Evolutionary conservation across 2,329 filamentous ascomycete genomes (phyloP).

Genomic region (Camillea tinctor): DNA sequence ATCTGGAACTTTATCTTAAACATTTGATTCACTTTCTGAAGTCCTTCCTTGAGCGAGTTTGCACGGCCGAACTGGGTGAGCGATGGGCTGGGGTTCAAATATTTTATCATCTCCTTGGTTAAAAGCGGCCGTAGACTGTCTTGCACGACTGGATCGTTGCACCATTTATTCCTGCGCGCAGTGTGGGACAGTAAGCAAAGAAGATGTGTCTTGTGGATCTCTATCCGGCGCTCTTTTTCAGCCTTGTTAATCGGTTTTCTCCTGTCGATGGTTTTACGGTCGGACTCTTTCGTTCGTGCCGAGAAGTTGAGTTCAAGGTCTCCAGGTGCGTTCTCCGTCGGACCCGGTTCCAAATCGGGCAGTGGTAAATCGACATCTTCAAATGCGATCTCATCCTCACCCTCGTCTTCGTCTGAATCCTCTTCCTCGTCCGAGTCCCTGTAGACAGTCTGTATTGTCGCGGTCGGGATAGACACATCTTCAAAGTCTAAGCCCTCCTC

Average conservation of each 20-base stretch:
- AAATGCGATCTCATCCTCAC: constrained; percentile 44
- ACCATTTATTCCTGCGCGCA: constrained; percentile 81
- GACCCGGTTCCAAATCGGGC: constrained; percentile 17
- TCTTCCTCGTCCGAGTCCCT: constrained; percentile 45
- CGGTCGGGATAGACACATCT: constrained; percentile 47
- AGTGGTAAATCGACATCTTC: constrained; percentile 48
- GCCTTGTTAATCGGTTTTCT: constrained; percentile 54
- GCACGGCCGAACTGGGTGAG: constrained; percentile 74
- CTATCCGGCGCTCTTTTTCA: constrained; percentile 58
- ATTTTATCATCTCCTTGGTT: constrained; percentile 61
- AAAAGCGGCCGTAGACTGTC: constrained; percentile 63
- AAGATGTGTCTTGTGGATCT: constrained; percentile 84
- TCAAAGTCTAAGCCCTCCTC: constrained; percentile 48
- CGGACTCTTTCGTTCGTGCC: constrained; percentile 38
- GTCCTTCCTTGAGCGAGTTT: constrained; percentile 73
- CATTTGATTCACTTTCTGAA: constrained; percentile 65
- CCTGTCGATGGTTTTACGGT: constrained; percentile 37
- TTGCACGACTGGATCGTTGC: constrained; percentile 73
- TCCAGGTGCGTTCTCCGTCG: constrained; percentile 27
- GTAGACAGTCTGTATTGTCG: constrained; percentile 51
- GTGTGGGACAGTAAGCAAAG: constrained; percentile 79
- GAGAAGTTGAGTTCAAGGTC: constrained; percentile 54
- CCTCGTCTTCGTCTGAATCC: constrained; percentile 42
- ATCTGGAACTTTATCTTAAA: constrained; percentile 72
- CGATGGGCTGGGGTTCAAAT: constrained; percentile 66